Conservation (phyloP, 495 filamentous ascomycete genomes). For the Aspergillus baeticus region DNA sequence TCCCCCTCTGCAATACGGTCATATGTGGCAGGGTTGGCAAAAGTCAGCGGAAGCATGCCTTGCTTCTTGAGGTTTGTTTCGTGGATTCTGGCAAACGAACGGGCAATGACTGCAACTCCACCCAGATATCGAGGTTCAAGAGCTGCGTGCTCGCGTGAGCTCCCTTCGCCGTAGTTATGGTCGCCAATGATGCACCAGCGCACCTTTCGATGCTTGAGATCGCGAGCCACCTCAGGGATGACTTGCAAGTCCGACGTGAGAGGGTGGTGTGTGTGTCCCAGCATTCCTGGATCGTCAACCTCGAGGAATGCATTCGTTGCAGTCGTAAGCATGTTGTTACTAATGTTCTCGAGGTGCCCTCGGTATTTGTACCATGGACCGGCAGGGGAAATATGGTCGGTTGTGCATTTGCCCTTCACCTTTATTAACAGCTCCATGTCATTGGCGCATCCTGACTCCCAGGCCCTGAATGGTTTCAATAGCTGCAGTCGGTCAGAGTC, state of each 20-base stretch:
- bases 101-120: conserved; percentile 21
- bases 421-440: conserved; percentile 19
- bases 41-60: conserved; percentile 22
- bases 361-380: conserved; percentile 24
- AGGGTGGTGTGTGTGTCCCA: conserved; percentile 20
- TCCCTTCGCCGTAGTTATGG: conserved; percentile 24
- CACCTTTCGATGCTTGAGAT: conserved; percentile 9
- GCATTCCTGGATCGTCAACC: conserved; percentile 15
- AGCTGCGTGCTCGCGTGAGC: conserved; percentile 25
- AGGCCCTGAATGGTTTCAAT: conserved; percentile 14
- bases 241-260: conserved; percentile 5
- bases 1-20: conserved; percentile 47
- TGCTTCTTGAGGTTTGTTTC: conserved; percentile 28
- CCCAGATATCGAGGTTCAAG: conserved; percentile 23
- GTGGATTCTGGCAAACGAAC: conserved; percentile 25
- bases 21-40: conserved; percentile 15
- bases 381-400: conserved; percentile 24
- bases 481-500: conserved; percentile 21
- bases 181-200: conserved; percentile 24
- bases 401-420: conserved; percentile 26
- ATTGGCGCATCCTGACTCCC: conserved; percentile 13
- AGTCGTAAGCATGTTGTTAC: conserved; percentile 25
- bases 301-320: conserved; percentile 21
- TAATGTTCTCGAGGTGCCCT: conserved; percentile 22
- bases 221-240: conserved; percentile 18